Base-by-base conservation (phyloP, 306 rosid species). In the Prunus salicina region DNA sequence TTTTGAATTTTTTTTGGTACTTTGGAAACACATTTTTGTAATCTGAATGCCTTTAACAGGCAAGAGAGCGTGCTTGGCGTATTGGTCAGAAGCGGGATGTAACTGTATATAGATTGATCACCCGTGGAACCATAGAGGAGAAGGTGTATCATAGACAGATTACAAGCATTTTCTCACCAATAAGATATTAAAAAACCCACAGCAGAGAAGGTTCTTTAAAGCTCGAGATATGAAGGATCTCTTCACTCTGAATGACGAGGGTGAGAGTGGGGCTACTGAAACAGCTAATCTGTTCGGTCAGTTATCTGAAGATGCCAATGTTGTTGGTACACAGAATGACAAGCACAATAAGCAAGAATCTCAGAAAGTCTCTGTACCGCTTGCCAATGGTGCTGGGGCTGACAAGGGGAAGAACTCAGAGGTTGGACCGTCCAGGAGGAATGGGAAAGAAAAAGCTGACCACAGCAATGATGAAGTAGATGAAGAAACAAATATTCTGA, bases 171-270 rank as follows among this genome's bases (percentile, higher is more conserved):
- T 89, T 87, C 93, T 95, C 64, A 95, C 97, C 25, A 95, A 95
- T 83, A 95, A 92, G 83, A 89, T 95, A 81, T 76, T 95, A 82
- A 92, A 95, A 74, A 95, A 92, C 79, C 99, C 97, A 67, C 99
- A 92, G 82, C 99, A 95, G 90, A 95, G 81, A 88, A 87, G 99
- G 88, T 92, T 95, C 83, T 95, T 95, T 57, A 95, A 86, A 81
- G 96, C 99, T 82, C 90, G 97, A 64, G 99, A 95, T 82, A 95
- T 95, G 99, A 95, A 95, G 82, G 99, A 95, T 87, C 97, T 92
- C 57, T 95, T 95, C 78, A 84, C 74, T 13, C 79, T 92, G 84
- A 88, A 88, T 61, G 97, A 90, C 70, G 93, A 89, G 30, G 92
- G 84, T 46, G 91, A 89, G 73, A 47, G 76, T 76, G 88, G 92